Base-by-base conservation (phyloP, 2,329 filamentous ascomycete species). In the Aspergillus sp. region DNA sequence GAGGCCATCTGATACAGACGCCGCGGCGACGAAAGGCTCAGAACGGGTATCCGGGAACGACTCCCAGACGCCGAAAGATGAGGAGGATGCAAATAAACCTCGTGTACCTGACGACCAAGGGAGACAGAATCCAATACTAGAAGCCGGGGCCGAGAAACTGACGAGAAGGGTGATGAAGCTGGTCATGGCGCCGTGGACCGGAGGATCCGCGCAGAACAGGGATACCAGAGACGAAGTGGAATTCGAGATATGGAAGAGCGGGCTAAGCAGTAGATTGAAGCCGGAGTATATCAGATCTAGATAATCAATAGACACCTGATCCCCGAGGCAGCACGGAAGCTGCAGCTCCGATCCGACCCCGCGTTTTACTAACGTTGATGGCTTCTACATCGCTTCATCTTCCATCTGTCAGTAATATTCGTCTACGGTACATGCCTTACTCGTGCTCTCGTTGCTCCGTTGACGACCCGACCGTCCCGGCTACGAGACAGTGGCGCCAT, bases 121-220 rank as follows among this genome's bases (percentile, higher is more conserved):
- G 28, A 29, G 32, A n/a, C 25, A 31, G 11, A 28, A 33, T n/a
- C 25, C 28, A n/a, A 6, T 27, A 25, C 12, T 30, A 28, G 13
- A 34, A 37, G 14, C 15, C 29, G n/a, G n/a, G n/a, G 29, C 29
- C 3, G 30, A 43, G 8, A 33, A 34, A 11, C 36, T 39, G 25
- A 53, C 82, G 77, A 72, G 72, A 42, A 68, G 89, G 37, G 85
- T 77, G 67, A 78, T 93, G 69, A 93, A 88, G 58, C 74, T 96
- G 6, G 89, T 93, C 1, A 96, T 94, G 64, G 82, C 86, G 30
- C 74, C 83, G 2, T 91, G 93, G 72, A 73, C 74, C 3, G 70
- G 69, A 2, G 66, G 66, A 40, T 64, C 72, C 11, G 55, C 68
- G 32, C 64, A 69, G 8, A 41, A 69, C 33, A 49, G 61, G 1